Percentiles rank a stretch among this genome's conserved stretches.
Conservation (phyloP, 2,329 filamentous ascomycete genomes). For the Xylaria sp. region DNA sequence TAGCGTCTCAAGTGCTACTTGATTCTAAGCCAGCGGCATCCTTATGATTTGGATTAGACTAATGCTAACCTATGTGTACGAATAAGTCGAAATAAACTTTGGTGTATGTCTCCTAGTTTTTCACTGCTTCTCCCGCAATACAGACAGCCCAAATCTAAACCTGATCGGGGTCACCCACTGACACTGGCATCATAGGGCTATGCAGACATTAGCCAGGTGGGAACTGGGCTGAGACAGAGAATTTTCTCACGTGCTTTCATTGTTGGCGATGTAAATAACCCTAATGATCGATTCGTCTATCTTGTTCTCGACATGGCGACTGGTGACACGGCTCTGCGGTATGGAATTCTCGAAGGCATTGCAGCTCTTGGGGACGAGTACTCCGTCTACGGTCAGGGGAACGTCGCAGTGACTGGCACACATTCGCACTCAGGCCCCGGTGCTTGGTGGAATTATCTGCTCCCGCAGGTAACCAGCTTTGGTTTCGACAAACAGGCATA, state of each 20-base stretch:
- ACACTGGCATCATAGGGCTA: constrained; percentile 33
- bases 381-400: constrained; percentile 78
- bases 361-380: constrained; percentile 76
- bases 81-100: constrained; percentile 81
- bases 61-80: constrained; percentile 32
- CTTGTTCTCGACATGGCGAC: constrained; percentile 86
- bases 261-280: constrained; percentile 73
- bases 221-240: constrained; percentile 83
- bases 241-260: constrained; percentile 91
- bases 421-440: constrained; percentile 91
- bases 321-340: constrained; percentile 86
- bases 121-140: neutral
- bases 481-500: constrained; percentile 90
- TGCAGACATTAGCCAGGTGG: constrained; percentile 67
- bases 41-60: neutral
- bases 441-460: constrained; percentile 90
- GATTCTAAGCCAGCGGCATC: neutral
- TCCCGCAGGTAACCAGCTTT: constrained; percentile 87
- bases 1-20: neutral
- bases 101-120: constrained; percentile 70
- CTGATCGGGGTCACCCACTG: constrained; percentile 3
- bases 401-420: constrained; percentile 89
- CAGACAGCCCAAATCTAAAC: constrained; percentile 67
- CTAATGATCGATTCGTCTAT: constrained; percentile 81
- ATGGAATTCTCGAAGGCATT: constrained; percentile 82